Evolutionary conservation across 1,139 yeast genomes (phyloP), one percentile per base, ranked within the genome.

Genomic region (Sugiyamaella paludigena): DNA sequence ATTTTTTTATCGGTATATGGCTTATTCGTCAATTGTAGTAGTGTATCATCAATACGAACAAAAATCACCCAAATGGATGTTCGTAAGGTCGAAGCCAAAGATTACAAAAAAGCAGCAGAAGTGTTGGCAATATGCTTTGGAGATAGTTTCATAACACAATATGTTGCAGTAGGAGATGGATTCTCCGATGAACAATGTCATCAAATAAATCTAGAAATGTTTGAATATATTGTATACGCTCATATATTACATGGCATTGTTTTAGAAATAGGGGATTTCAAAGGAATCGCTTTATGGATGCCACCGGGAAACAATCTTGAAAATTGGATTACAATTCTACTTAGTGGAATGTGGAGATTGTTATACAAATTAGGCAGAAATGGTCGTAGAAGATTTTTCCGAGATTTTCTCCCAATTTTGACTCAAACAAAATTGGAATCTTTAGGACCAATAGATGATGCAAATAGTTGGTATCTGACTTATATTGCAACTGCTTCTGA

Each of bases 241-340:
- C 85, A 81, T 61, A 71, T 82, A 39, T 62, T 73, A 52, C 75
- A 78, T 48, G 87, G 87, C 1, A 53, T 79, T 13, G 81, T 77
- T 19, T 62, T 80, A 32, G 85, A 79, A 4, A 70, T 71, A 4
- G 74, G 74, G 9, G 72, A 70, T 10, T 82, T 78, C 62, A 86
- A 82, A 63, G 80, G 84, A 4, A 83, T 82, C 27, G 79, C 83
- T 8, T 65, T 81, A 34, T 82, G 87, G 86, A 71, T 82, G 39
- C 71, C 74, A 12, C 87, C 87, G 4, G 75, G 84, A 1, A 72
- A 79, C 47, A 70, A 71, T 46, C 57, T 69, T 49, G 78, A 76
- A 49, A 72, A 76, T 42, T 63, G 74, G 49, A 61, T 72, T 43
- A 78, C 79, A 29, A 67, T 81, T 53, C 71, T 81, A 69, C 73